phyloP scores from a whole-genome alignment of 2,329 filamentous ascomycete species.

The Trichoderma asperellum region DNA sequence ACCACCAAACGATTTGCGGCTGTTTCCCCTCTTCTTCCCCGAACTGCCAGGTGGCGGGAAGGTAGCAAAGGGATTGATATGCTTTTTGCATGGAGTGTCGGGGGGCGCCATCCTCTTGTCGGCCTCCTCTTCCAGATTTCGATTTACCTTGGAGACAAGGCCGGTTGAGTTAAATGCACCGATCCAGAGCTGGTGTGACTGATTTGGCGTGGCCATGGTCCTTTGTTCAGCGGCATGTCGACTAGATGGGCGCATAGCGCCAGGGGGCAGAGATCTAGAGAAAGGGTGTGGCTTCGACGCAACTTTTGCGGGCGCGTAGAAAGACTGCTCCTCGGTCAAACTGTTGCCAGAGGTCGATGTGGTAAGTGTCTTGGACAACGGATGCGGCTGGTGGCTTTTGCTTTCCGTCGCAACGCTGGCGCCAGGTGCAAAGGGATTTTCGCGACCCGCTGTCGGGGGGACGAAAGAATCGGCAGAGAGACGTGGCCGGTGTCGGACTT shows the following conservation, averaged over 20 bases:
- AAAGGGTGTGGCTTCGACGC: conserved; percentile 42
- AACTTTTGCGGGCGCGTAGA: conserved; percentile 40
- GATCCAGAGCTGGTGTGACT: conserved; percentile 65
- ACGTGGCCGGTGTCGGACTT: conserved; percentile 68
- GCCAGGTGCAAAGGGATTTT: conserved; percentile 65
- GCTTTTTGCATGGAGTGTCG: conserved; percentile 95
- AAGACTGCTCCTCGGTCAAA: conserved; percentile 67
- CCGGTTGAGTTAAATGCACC: conserved; percentile 94
- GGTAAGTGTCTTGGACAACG: conserved; percentile 82
- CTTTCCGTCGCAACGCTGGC: conserved; percentile 54
- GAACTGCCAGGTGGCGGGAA: conserved; percentile 64
- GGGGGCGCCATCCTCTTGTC: conserved; percentile 73
- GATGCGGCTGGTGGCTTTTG: conserved; percentile 67
- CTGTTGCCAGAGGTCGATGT: conserved; percentile 85
- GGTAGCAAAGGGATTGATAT: conserved; percentile 69
- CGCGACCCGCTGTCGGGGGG: conserved; percentile 62
- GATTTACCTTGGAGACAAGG: conserved; percentile 91
- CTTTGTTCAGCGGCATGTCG: conserved; percentile 40
- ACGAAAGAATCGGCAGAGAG: conserved; percentile 80
- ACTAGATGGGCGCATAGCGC: conserved; percentile 43
- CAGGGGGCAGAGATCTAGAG: conserved; percentile 46
- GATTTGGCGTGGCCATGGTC: conserved; percentile 52
- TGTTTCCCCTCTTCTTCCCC: conserved; percentile 65
- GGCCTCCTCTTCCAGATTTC: conserved; percentile 71
- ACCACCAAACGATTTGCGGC: conserved; percentile 70